phyloP scores from a whole-genome alignment of 495 filamentous ascomycete genomes.

The Podospora pseudopauciseta region DNA sequence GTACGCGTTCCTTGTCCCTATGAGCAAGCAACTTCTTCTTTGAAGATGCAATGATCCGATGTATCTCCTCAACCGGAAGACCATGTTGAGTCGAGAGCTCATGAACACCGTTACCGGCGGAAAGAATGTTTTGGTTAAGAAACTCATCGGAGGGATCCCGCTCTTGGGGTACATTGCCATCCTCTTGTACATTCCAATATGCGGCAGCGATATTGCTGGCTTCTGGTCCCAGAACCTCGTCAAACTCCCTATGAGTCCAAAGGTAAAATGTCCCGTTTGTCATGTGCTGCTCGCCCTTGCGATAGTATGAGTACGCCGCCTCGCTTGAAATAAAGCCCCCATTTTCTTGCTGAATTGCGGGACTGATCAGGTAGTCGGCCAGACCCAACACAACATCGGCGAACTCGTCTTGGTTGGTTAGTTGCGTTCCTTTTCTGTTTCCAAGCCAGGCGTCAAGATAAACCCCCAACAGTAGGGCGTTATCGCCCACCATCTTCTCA shows the following conservation, averaged over 20 bases:
- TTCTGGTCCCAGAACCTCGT: constrained; percentile 60
- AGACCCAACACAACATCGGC: constrained; percentile 79
- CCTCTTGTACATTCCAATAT: constrained; percentile 80
- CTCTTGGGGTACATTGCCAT: constrained; percentile 82
- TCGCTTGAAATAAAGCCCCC: constrained; percentile 89
- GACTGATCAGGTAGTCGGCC: constrained; percentile 72
- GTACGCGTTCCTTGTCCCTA: constrained; percentile 68
- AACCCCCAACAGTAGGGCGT: constrained; percentile 78
- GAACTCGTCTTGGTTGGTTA: constrained; percentile 49
- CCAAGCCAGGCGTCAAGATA: constrained; percentile 87
- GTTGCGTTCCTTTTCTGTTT: constrained; percentile 48
- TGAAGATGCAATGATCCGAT: constrained; percentile 63
- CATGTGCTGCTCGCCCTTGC: constrained; percentile 73
- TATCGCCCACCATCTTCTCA: constrained; percentile 98
- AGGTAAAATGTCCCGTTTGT: constrained; percentile 93
- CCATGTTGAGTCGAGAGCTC: constrained; percentile 76
- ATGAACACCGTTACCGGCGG: constrained; percentile 48
- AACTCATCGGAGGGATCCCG: constrained; percentile 92
- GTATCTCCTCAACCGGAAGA: constrained; percentile 67
- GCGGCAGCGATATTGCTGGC: constrained; percentile 71
- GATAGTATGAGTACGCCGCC: constrained; percentile 84
- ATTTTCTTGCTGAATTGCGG: constrained; percentile 58
- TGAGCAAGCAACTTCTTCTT: constrained; percentile 68
- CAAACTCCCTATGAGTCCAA: constrained; percentile 88
- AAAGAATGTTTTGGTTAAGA: constrained; percentile 70